Conservation (phyloP, 2,329 filamentous ascomycete species). For the Raffaelea deltoideospora region DNA sequence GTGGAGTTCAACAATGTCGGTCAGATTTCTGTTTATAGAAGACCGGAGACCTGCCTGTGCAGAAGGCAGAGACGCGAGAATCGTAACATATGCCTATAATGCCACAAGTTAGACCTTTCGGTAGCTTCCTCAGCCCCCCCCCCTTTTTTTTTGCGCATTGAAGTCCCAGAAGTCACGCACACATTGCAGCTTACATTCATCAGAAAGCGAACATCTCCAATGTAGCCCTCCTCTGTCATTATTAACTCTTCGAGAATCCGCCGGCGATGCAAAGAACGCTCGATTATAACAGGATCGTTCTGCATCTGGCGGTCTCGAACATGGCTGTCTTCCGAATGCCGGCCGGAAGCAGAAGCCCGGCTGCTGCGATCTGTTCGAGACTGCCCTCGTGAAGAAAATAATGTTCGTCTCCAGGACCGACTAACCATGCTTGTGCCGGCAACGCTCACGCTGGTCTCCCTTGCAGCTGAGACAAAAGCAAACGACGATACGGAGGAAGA, state of each 20-base stretch:
- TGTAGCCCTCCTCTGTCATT: conserved; percentile 73
- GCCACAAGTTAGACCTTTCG: neutral
- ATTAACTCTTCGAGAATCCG: conserved; percentile 76
- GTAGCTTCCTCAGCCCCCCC: no score
- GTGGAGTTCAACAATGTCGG: conserved; percentile 69
- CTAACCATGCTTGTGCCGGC: conserved; percentile 55
- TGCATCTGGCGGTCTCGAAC: conserved; percentile 38
- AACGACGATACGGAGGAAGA: conserved; percentile 62
- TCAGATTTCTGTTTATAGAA: conserved; percentile 65
- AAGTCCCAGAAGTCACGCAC: no score
- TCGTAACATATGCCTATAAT: conserved; percentile 57
- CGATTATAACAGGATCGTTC: conserved; percentile 53
- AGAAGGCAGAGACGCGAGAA: conserved; percentile 56
- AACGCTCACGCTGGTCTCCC: conserved; percentile 66
- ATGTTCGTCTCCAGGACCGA: conserved; percentile 37
- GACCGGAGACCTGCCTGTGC: conserved; percentile 48
- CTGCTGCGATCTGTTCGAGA: conserved; percentile 49
- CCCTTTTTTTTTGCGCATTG: no score
- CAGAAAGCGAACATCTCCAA: conserved; percentile 73
- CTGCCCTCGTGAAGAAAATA: conserved; percentile 37
- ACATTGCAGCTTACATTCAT: conserved; percentile 49
- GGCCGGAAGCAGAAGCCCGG: conserved; percentile 42
- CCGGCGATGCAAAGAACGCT: conserved; percentile 59
- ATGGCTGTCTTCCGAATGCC: conserved; percentile 49
- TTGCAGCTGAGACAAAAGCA: conserved; percentile 65